Percentiles rank a stretch among this genome's conserved stretches.
These are phyloP conservation scores for Penicillium sp. DNA, from an alignment of 2,329 filamentous ascomycete species.

Conservation along the genomic window DNA sequence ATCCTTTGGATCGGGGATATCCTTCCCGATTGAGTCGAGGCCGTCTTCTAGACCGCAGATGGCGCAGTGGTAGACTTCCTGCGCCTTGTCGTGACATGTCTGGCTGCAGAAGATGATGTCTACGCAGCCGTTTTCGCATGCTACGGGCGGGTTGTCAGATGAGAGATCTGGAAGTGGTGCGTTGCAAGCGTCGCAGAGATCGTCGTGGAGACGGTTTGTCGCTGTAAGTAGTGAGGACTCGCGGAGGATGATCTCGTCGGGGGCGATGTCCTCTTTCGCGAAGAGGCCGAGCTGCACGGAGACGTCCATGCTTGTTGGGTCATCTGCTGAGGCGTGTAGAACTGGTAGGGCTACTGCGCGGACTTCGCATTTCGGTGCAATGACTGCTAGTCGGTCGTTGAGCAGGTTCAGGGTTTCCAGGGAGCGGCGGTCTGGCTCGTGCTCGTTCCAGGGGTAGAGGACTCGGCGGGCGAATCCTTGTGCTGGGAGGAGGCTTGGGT, in stretches of 20 bases:
- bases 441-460: conserved; percentile 60
- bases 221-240: conserved; percentile 86
- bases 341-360: conserved; percentile 71
- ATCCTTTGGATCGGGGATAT: conserved; percentile 55
- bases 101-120: conserved; percentile 60
- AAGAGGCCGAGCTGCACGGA: conserved; percentile 82
- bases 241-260: conserved; percentile 70
- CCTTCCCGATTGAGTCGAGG: conserved; percentile 56
- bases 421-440: conserved; percentile 57
- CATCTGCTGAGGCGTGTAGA: conserved; percentile 47
- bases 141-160: conserved; percentile 34
- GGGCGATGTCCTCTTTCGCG: conserved; percentile 72
- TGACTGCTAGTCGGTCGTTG: conserved; percentile 63
- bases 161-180: conserved; percentile 62
- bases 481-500: conserved; percentile 32
- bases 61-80: conserved; percentile 55
- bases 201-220: conserved; percentile 80
- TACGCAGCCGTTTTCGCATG: conserved; percentile 52
- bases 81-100: conserved; percentile 54
- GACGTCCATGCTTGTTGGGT: conserved; percentile 31
- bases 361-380: conserved; percentile 80
- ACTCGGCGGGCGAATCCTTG: conserved; percentile 50
- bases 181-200: conserved; percentile 86
- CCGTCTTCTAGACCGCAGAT: conserved; percentile 52
- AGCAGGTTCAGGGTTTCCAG: conserved; percentile 59